These are phyloP conservation scores for Tylopilus subfusipes DNA, from an alignment of 768 basidiomycete genomes.

Conservation along the genomic window DNA sequence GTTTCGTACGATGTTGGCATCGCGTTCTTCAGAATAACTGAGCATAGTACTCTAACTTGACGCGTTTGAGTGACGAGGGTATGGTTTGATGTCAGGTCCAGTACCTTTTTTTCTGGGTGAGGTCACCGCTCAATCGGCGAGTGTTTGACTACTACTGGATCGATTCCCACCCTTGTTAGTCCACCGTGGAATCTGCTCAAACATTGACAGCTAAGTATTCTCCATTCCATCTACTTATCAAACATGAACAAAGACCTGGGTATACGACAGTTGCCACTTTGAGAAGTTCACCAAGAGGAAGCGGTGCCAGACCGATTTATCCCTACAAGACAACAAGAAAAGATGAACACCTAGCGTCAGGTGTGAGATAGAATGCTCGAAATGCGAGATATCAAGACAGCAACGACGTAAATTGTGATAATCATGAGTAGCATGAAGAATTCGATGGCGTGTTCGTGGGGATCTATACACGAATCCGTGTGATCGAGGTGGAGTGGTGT, in stretches of 20 bases:
- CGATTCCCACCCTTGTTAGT: neutral
- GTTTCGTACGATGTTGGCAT: slow-evolving; percentile 41
- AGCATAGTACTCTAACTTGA: slow-evolving; percentile 5
- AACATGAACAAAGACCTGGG: neutral
- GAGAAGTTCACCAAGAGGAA: neutral
- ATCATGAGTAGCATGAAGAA: slow-evolving; percentile 11
- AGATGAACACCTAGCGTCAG: slow-evolving; percentile 1
- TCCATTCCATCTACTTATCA: slow-evolving; percentile 5
- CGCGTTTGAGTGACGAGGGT: neutral
- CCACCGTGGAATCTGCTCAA: neutral
- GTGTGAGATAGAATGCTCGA: slow-evolving; percentile 19
- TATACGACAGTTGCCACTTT: slow-evolving; percentile 15
- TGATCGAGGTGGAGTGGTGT: neutral
- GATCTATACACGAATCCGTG: slow-evolving; percentile 3
- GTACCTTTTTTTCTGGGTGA: neutral
- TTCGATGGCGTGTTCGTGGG: neutral
- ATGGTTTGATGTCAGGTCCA: neutral
- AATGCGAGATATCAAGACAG: slow-evolving; percentile 27
- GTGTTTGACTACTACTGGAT: too few relatives aligned
- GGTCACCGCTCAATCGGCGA: neutral
- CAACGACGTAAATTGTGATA: slow-evolving; percentile 24
- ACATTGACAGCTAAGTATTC: neutral
- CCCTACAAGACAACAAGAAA: slow-evolving; percentile 8
- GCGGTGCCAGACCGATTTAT: slow-evolving; percentile 5
- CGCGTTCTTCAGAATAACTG: slow-evolving; percentile 35